Evolutionary conservation across 2,329 filamentous ascomycete species (phyloP).

Genomic region (Hypoxylon sp.): DNA sequence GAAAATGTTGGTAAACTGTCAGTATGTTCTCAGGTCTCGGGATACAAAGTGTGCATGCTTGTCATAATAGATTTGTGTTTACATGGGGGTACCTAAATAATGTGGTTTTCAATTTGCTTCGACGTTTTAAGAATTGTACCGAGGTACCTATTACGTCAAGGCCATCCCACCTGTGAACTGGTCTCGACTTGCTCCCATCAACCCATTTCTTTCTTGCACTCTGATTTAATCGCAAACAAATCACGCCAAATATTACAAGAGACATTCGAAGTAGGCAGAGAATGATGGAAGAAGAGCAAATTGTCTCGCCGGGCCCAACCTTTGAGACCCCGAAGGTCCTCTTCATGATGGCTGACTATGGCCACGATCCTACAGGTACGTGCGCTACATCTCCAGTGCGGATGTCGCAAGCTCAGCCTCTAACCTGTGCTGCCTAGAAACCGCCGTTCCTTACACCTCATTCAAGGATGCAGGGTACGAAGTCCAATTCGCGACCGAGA

Average conservation of each 20-base stretch:
- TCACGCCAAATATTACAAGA: no score
- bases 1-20: no score
- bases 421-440: conserved; percentile 58
- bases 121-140: background rate
- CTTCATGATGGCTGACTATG: conserved; percentile 69
- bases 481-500: conserved; percentile 66
- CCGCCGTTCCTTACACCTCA: conserved; percentile 63
- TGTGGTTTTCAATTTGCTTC: no score
- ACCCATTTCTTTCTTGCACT: background rate
- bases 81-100: no score
- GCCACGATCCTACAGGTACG: conserved; percentile 68
- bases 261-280: background rate
- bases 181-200: background rate
- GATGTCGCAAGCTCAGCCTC: conserved; percentile 1
- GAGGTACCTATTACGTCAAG: conserved; percentile 13
- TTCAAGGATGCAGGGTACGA: conserved; percentile 65
- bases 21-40: no score
- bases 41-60: no score
- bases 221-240: conserved; percentile 1
- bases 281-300: conserved; percentile 51
- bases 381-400: conserved; percentile 46
- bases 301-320: conserved; percentile 44
- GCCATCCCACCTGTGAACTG: background rate
- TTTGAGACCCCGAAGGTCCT: conserved; percentile 57
- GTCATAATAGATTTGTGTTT: no score